These are phyloP conservation scores for Tremellales sp. DNA, from an alignment of 1,284 basidiomycete genomes.

Conservation along the genomic window DNA sequence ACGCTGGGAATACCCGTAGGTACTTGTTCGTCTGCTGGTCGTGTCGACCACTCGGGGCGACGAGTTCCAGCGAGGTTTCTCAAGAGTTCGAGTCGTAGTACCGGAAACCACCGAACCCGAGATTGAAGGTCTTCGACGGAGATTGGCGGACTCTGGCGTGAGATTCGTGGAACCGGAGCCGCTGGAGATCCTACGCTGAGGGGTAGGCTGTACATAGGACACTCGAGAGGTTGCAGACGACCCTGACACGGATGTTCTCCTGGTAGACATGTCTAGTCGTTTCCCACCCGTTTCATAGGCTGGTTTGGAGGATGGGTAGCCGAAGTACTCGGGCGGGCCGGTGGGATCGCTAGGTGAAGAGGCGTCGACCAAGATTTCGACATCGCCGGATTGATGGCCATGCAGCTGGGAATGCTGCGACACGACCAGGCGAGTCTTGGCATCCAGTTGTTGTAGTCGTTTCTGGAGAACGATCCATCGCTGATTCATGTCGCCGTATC, in stretches of 20 bases:
- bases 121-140: slow-evolving; percentile 9
- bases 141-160: no score
- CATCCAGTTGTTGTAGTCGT: slow-evolving; percentile 33
- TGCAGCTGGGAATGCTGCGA: slow-evolving; percentile 20
- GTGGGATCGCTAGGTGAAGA: slow-evolving; percentile 7
- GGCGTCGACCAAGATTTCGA: slow-evolving; percentile 26
- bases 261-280: slow-evolving; percentile 4
- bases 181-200: no score
- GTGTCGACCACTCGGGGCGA: slow-evolving; percentile 10
- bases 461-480: slow-evolving; percentile 27
- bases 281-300: not conserved
- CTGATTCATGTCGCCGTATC: slow-evolving; percentile 31
- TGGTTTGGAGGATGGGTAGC: not conserved
- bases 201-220: slow-evolving; percentile 2
- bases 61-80: slow-evolving; percentile 32
- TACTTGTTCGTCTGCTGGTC: slow-evolving; percentile 10
- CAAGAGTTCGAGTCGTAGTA: slow-evolving; percentile 5
- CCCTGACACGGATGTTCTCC: not conserved
- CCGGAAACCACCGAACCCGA: slow-evolving; percentile 5
- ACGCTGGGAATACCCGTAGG: slow-evolving; percentile 5
- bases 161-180: no score
- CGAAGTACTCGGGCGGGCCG: slow-evolving; percentile 12
- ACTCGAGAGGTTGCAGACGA: not conserved
- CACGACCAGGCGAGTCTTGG: slow-evolving; percentile 21
- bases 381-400: slow-evolving; percentile 7